phyloP scores from a whole-genome alignment of 768 basidiomycete species.

The Leccinum subgranulosum region DNA sequence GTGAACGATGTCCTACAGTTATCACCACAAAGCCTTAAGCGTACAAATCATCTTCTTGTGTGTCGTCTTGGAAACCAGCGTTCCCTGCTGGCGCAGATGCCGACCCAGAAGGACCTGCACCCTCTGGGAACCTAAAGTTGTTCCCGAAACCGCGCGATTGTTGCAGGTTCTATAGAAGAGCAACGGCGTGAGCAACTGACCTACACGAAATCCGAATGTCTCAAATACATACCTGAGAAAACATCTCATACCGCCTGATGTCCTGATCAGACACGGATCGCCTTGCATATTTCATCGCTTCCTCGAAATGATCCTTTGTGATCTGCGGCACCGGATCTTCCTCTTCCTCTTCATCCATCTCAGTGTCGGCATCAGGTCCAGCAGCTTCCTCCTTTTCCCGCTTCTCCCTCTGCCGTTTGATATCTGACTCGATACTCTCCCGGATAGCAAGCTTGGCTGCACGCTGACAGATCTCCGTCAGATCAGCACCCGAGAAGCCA shows the following conservation, averaged over 20 bases:
- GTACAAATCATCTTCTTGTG: slow-evolving; percentile 89
- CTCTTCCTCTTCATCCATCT: slow-evolving; percentile 65
- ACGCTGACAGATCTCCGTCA: slow-evolving; percentile 99
- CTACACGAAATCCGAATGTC: background rate
- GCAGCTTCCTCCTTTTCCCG: slow-evolving; percentile 72
- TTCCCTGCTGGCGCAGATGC: slow-evolving; percentile 54
- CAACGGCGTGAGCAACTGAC: background rate
- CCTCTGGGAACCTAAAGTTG: slow-evolving; percentile 98
- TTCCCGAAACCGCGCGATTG: slow-evolving; percentile 91
- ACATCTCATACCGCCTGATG: slow-evolving; percentile 98
- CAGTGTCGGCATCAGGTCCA: slow-evolving; percentile 61
- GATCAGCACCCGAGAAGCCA: slow-evolving; percentile 98
- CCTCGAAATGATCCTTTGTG: slow-evolving; percentile 92
- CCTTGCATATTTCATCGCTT: slow-evolving; percentile 97
- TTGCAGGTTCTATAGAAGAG: slow-evolving; percentile 59
- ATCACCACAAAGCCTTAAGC: slow-evolving; percentile 43
- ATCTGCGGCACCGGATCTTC: slow-evolving; percentile 93
- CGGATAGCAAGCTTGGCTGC: slow-evolving; percentile 97
- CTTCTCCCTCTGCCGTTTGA: slow-evolving; percentile 73
- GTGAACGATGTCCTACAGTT: background rate
- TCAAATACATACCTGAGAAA: slow-evolving; percentile 65
- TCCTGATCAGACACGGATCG: slow-evolving; percentile 96
- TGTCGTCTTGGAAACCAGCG: slow-evolving; percentile 79
- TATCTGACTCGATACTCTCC: slow-evolving; percentile 91
- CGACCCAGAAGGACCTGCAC: slow-evolving; percentile 36